Percentiles rank a stretch among this genome's conserved stretches.
phyloP scores from a whole-genome alignment of 441 rosid species.

The Adansonia grandidieri region DNA sequence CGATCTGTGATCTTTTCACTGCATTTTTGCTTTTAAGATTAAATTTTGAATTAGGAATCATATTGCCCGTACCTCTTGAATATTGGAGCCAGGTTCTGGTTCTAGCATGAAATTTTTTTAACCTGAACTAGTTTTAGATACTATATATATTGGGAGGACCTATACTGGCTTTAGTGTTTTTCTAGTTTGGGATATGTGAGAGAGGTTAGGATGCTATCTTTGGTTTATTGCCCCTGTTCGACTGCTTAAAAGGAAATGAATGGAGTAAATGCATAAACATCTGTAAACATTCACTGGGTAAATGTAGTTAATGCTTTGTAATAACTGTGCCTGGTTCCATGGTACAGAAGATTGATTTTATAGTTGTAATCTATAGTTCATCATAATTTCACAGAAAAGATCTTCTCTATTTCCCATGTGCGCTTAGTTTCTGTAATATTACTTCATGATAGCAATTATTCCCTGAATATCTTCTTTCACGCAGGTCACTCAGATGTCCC shows the following conservation, averaged over 20 bases:
- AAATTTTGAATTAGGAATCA: neutral
- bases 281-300: neutral
- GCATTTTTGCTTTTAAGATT: neutral
- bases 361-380: conserved; percentile 1
- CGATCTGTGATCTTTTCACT: neutral
- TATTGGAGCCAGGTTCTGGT: neutral
- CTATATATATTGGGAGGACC: neutral
- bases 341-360: neutral
- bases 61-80: neutral
- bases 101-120: neutral
- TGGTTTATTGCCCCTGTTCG: neutral
- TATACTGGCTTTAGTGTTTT: neutral
- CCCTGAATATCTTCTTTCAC: conserved; percentile 29
- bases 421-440: neutral
- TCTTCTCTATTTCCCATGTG: neutral
- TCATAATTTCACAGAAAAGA: neutral
- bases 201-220: conserved; percentile 13
- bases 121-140: conserved; percentile 1
- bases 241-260: neutral
- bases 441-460: neutral
- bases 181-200: neutral
- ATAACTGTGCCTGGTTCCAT: neutral
- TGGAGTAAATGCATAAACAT: neutral
- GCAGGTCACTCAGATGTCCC: conserved; percentile 99
- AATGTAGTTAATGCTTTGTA: neutral